Base-by-base conservation (phyloP, 2,329 filamentous ascomycete species). In the Pestalotiopsis sp. region DNA sequence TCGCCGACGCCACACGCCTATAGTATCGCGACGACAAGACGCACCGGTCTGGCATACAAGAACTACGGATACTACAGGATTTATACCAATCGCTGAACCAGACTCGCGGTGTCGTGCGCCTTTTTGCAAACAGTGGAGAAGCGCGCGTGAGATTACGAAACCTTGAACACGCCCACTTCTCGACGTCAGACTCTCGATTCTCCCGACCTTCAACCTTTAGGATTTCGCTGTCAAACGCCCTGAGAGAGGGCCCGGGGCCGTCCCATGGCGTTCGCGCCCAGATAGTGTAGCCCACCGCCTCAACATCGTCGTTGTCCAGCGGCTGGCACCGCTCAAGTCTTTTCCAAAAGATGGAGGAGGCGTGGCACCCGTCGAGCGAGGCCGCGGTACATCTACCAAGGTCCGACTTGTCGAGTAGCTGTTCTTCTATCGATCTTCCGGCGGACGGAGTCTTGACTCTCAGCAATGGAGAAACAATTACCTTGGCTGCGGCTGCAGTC, bases 401-500 rank as follows among this genome's bases (percentile, higher is more conserved):
- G 58, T 65, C 73, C 59, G 70, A 72, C 62, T 68, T 71, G 64
- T 72, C 71, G 69, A 69, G 73, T 62, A 70, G 73, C 65, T 85
- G 83, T 76, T 79, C 80, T 39, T 80, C 81, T 58, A 79, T 80
- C 67, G 78, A 81, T 67, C 77, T 87, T 39, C 82, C 84, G 3
- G 80, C 80, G 65, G 79, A 79, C 68, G 85, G 83, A 65, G 76
- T 86, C 62, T 76, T 87, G 71, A 83, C 86, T 69, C 77, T 92
- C 68, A 80, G 81, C 67, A 81, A 84, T 71, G 84, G 83, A 72
- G 83, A 86, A 67, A 82, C 86, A 72, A 83, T 91, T 74, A 90
- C 87, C 59, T 84, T 93, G 73, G 84, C 86, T 62, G 80, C 85
- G 69, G 83, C 88, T 70, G 87, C 88, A 73, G 79, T 90, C 71